A percentile compares a stretch with the other conserved stretches of the same genome.
These are phyloP conservation scores for Heritiera fomes DNA, from an alignment of 345 rosid species.

Conservation along the genomic window DNA sequence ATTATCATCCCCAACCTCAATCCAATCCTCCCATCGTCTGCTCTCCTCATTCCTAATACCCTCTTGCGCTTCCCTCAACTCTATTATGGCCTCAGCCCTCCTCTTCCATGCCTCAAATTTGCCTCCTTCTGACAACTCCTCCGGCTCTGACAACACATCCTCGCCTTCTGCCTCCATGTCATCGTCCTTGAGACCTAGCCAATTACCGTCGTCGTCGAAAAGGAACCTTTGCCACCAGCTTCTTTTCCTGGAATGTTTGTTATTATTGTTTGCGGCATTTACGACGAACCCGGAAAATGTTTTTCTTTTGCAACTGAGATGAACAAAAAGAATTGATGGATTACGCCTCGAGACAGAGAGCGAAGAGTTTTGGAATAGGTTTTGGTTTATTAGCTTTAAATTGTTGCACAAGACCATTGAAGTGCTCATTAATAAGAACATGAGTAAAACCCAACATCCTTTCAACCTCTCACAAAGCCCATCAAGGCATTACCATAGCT, in stretches of 20 bases:
- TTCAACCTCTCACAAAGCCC: slow-evolving; percentile 22
- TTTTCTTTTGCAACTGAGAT: slow-evolving; percentile 30
- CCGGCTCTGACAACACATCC: slow-evolving; percentile 39
- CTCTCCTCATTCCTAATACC: slow-evolving; percentile 66
- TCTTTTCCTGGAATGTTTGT: slow-evolving; percentile 36
- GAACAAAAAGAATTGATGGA: slow-evolving; percentile 29
- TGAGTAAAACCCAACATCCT: slow-evolving; percentile 48
- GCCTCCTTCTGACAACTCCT: slow-evolving; percentile 51
- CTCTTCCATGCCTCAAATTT: slow-evolving; percentile 92
- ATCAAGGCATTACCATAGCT: background rate
- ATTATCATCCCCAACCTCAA: slow-evolving; percentile 44
- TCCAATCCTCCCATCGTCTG: slow-evolving; percentile 96
- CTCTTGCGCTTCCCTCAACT: slow-evolving; percentile 83
- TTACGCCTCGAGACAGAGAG: slow-evolving; percentile 13
- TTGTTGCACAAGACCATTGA: slow-evolving; percentile 52
- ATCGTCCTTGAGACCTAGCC: slow-evolving; percentile 77
- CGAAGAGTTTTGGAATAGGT: slow-evolving; percentile 17
- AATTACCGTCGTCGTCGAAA: slow-evolving; percentile 79
- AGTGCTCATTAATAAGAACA: slow-evolving; percentile 65
- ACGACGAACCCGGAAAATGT: slow-evolving; percentile 44
- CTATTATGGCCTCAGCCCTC: slow-evolving; percentile 87
- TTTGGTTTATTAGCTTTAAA: slow-evolving; percentile 40
- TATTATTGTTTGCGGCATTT: slow-evolving; percentile 42
- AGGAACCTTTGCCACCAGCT: slow-evolving; percentile 89
- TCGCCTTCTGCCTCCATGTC: slow-evolving; percentile 48